phyloP scores from a whole-genome alignment of 129 eudicot species.

The Silybum marianum region DNA sequence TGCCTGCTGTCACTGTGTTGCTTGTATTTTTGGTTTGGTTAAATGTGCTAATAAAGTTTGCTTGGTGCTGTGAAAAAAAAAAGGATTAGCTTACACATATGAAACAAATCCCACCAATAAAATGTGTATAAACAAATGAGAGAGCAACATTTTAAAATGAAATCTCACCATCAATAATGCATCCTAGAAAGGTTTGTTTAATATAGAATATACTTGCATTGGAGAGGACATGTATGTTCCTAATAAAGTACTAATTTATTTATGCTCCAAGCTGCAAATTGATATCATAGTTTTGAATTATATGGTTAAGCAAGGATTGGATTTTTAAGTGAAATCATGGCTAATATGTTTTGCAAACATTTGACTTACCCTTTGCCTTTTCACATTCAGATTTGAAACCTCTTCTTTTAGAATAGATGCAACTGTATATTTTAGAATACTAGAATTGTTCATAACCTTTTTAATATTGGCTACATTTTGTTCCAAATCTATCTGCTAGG shows the following conservation, averaged over 20 bases:
- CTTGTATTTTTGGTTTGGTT: no score
- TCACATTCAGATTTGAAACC: neutral
- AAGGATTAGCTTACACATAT: neutral
- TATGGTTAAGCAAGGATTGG: neutral
- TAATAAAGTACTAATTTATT: neutral
- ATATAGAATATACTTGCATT: neutral
- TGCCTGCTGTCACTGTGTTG: no score
- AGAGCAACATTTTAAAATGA: neutral
- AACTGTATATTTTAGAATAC: neutral
- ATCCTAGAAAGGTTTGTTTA: neutral
- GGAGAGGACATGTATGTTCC: no score
- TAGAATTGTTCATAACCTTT: neutral
- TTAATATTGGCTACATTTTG: neutral
- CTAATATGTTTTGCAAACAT: neutral
- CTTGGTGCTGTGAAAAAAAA: no score
- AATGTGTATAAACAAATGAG: neutral
- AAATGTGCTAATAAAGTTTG: no score
- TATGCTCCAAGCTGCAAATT: neutral
- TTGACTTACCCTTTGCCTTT: neutral
- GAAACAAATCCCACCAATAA: conserved; percentile 5
- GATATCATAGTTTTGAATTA: neutral
- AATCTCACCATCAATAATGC: neutral
- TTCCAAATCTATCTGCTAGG: neutral
- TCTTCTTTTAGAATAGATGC: neutral
- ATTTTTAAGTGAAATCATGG: neutral